phyloP scores from a whole-genome alignment of 495 filamentous ascomycete genomes.

The Penicillium flavigenum region DNA sequence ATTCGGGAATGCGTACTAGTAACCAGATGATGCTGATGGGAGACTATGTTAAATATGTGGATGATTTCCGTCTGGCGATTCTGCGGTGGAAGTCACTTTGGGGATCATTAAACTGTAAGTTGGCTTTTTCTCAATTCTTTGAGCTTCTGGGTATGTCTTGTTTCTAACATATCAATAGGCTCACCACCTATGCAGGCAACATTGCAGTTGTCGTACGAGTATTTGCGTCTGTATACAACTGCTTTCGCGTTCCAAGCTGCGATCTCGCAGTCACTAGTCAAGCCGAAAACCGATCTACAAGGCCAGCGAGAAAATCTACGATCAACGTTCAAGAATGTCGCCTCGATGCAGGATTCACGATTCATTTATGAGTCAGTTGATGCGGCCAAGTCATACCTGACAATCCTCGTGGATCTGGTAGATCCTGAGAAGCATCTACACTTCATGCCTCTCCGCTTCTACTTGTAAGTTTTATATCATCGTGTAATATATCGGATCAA shows the following conservation, averaged over 20 bases:
- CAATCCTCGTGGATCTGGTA: conserved; percentile 54
- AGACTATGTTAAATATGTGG: conserved; percentile 65
- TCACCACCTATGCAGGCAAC: conserved; percentile 57
- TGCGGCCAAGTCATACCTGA: conserved; percentile 59
- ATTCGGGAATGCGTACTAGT: conserved; percentile 62
- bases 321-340: conserved; percentile 52
- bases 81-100: conserved; percentile 63
- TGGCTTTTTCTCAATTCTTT: not conserved
- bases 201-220: conserved; percentile 62
- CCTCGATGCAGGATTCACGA: conserved; percentile 58
- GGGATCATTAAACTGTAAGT: conserved; percentile 57
- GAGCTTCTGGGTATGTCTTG: not conserved
- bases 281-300: conserved; percentile 36
- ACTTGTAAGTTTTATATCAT: conserved; percentile 41
- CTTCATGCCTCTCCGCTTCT: conserved; percentile 61
- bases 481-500: not conserved
- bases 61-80: conserved; percentile 63
- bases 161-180: conserved; percentile 36
- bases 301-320: conserved; percentile 46
- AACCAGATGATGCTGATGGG: conserved; percentile 65
- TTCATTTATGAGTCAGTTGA: conserved; percentile 65
- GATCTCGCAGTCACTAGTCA: conserved; percentile 56
- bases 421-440: conserved; percentile 55
- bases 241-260: conserved; percentile 68
- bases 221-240: conserved; percentile 62